These are phyloP conservation scores for Aspergillus ochraceus DNA, from an alignment of 2,329 filamentous ascomycete species.

Conservation along the genomic window DNA sequence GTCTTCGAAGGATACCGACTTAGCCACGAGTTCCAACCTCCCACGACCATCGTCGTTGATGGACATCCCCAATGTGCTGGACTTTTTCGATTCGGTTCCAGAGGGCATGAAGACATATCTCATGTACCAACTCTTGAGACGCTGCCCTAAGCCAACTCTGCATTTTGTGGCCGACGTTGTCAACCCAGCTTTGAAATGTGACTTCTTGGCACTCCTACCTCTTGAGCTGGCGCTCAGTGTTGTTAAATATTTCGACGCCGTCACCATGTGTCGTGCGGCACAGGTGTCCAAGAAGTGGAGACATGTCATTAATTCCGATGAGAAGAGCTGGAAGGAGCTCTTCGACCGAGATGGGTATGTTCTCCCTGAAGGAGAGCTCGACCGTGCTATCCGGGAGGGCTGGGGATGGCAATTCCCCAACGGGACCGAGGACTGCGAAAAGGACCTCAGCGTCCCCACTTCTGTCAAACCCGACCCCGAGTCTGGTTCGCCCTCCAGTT, in stretches of 20 bases:
- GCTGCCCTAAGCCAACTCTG: slow-evolving; percentile 83
- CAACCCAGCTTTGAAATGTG: slow-evolving; percentile 90
- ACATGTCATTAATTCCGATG: slow-evolving; percentile 84
- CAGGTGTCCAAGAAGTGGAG: slow-evolving; percentile 96
- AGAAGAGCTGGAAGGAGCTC: slow-evolving; percentile 92
- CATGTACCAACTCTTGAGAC: slow-evolving; percentile 90
- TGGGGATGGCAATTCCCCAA: slow-evolving; percentile 97
- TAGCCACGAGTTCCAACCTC: slow-evolving; percentile 19
- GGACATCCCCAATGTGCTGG: slow-evolving; percentile 82
- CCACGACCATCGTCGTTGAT: slow-evolving; percentile 53
- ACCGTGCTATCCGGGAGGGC: slow-evolving; percentile 81
- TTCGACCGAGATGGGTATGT: slow-evolving; percentile 81
- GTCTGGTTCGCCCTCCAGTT: slow-evolving; percentile 16
- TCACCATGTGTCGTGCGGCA: slow-evolving; percentile 83
- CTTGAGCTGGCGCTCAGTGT: slow-evolving; percentile 85
- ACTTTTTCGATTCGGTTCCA: slow-evolving; percentile 88
- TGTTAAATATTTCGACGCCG: slow-evolving; percentile 79
- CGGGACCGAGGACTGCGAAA: slow-evolving; percentile 72
- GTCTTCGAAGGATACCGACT: slow-evolving; percentile 8
- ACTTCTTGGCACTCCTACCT: slow-evolving; percentile 82
- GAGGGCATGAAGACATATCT: slow-evolving; percentile 91
- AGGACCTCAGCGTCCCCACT: slow-evolving; percentile 67
- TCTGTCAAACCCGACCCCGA: slow-evolving; percentile 43
- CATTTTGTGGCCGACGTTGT: slow-evolving; percentile 88
- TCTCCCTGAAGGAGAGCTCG: slow-evolving; percentile 77